Conservation (phyloP, 805 yeast genomes). For the Wickerhamiella brachini region DNA sequence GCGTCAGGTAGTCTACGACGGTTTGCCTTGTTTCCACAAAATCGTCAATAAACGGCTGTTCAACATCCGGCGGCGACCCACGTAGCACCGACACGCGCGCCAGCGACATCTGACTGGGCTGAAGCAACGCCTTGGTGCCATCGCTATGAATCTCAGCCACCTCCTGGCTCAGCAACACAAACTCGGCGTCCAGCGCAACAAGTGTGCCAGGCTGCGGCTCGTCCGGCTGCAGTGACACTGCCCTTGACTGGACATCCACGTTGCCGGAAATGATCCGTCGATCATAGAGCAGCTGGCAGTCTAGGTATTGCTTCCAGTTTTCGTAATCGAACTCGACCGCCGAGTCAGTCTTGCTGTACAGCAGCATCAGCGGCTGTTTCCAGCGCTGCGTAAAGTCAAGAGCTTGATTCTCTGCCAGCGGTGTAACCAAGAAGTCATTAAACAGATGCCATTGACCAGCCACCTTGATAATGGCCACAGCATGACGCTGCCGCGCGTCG, state of each 20-base stretch:
- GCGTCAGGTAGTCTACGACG: slow-evolving; percentile 76
- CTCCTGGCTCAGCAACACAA: slow-evolving; percentile 71
- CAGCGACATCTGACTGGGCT: slow-evolving; percentile 62
- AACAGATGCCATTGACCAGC: slow-evolving; percentile 56
- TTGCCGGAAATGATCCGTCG: slow-evolving; percentile 63
- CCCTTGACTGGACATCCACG: slow-evolving; percentile 42
- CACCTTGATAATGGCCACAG: slow-evolving; percentile 24
- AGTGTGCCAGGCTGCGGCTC: slow-evolving; percentile 64
- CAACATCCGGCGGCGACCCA: slow-evolving; percentile 40
- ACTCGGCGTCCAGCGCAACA: slow-evolving; percentile 94
- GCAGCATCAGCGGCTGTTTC: slow-evolving; percentile 49
- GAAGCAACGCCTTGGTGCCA: slow-evolving; percentile 54
- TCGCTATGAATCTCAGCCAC: slow-evolving; percentile 61
- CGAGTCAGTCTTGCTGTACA: slow-evolving; percentile 10
- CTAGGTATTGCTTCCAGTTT: slow-evolving; percentile 37
- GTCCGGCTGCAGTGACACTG: slow-evolving; percentile 52
- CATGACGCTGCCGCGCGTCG: slow-evolving; percentile 22
- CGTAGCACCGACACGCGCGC: slow-evolving; percentile 84
- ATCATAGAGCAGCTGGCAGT: slow-evolving; percentile 53
- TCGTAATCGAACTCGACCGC: slow-evolving; percentile 30
- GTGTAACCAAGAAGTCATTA: slow-evolving; percentile 80
- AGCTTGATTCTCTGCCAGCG: slow-evolving; percentile 63
- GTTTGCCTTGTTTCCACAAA: slow-evolving; percentile 56
- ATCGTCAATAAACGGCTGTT: slow-evolving; percentile 78
- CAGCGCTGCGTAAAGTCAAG: slow-evolving; percentile 57